Evolutionary conservation across 1,284 basidiomycete species (phyloP), one percentile per base, ranked within the genome.

Genomic region (Psilocybe mexicana): DNA sequence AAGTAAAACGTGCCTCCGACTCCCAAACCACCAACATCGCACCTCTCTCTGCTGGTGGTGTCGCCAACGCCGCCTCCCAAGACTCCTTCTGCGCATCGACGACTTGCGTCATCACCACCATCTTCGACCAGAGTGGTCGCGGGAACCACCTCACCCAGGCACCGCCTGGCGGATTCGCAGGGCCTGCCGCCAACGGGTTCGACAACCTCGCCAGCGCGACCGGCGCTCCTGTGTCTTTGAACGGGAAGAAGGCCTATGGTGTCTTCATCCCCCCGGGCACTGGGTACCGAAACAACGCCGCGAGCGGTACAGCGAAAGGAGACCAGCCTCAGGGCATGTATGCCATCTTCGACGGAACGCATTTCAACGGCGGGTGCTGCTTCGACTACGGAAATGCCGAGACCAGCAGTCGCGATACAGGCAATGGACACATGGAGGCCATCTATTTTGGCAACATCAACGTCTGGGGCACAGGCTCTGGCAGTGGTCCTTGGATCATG

Each of bases 401-500:
- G 28, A 54, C 52, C 6, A 54, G 35, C 40, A 54, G 42, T 35
- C 11, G 6, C 18, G 52, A 54, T 33, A 54, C 52, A 5, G 52
- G 52, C 10, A 33, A 24, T 24, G 52, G 52, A 5, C 52, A 54
- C 40, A 54, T 54, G 52, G 52, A 54, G 33, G 52, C 52, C 42
- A 28, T 54, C 52, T 54, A 54, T 18, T 54, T 54, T 35, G 52
- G 52, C 14, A 26, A 12, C 8, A 3, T 6, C 3, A 44, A 18
- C 6, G 11, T 18, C 52, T 54, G 42, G 42, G 52, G 52, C 42
- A 28, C 26, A 6, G 52, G 52, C 18, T 8, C 42, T 10, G 52
- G 52, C 43, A 54, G 30, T 45, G 52, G 52, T 2, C 52, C 52
- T 40, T 54, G 52, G 52, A 35, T 54, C n/a, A 54, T 54, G 52